These are phyloP conservation scores for Tephrocybe sp. DNA, from an alignment of 768 basidiomycete species.

Conservation along the genomic window DNA sequence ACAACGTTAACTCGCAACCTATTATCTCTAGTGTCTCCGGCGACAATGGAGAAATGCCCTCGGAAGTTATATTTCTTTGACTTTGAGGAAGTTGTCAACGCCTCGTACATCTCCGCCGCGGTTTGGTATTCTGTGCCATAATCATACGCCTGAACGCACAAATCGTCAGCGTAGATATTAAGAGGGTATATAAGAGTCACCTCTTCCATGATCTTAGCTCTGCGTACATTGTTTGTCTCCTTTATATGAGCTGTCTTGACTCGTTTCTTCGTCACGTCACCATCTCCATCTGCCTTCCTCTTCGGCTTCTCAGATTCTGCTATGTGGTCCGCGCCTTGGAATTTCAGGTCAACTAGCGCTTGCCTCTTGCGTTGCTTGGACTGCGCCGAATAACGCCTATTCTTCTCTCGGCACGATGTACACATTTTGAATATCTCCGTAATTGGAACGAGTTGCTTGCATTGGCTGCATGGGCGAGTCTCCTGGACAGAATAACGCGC, in stretches of 20 bases:
- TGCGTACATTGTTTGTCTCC: too few relatives aligned
- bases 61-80: constrained; percentile 16
- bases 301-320: neutral
- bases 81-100: constrained; percentile 13
- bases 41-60: constrained; percentile 31
- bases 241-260: constrained; percentile 6
- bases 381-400: neutral
- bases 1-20: constrained; percentile 23
- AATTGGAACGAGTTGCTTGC: constrained; percentile 1
- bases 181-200: neutral
- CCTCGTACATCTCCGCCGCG: constrained; percentile 27
- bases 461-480: neutral
- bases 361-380: neutral
- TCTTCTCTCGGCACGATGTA: constrained; percentile 5
- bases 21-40: constrained; percentile 22
- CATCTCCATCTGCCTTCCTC: constrained; percentile 7
- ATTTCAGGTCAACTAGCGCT: neutral
- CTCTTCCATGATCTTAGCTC: too few relatives aligned
- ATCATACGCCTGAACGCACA: neutral
- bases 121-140: constrained; percentile 27
- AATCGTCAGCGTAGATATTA: neutral
- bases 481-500: neutral
- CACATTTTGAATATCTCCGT: constrained; percentile 2
- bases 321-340: neutral
- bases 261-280: constrained; percentile 21